Base-by-base conservation (phyloP, 2,329 filamentous ascomycete species). In the Trichoderma sp. region DNA sequence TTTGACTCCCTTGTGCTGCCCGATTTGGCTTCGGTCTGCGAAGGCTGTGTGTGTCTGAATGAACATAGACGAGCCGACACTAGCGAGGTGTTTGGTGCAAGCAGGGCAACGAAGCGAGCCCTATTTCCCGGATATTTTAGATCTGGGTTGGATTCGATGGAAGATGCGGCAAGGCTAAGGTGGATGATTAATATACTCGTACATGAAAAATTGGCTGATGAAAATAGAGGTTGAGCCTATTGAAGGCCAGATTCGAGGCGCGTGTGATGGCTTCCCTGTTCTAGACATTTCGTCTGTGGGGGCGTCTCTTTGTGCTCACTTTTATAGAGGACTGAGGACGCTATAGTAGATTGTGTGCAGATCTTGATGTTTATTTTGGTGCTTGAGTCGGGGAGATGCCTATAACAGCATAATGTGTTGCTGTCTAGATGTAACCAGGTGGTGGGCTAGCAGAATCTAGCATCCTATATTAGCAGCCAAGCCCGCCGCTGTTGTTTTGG, bases 21-120 rank as follows among this genome's bases (percentile, higher is more conserved):
- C 13, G 6, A 68, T 73, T 68, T 47, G 69, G 68, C 43, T 47
- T 73, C 71, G 71, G 71, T 73, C 63, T 39, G 39, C 11, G 57
- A 53, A 53, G 5, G 11, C 15, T 20, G 13, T n/a, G 20, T 43
- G 32, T 43, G 32, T 43, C 61, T 64, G 32, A 26, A 53, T 36
- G 15, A 50, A 58, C 50, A 12, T 50, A 50, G 39, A 7, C 26
- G 8, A 61, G 30, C 36, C 55, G 66, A 43, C 57, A 53, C 30
- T 34, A 61, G 28, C 13, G 13, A 8, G 2, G 36, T 12, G 13
- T 43, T 23, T n/a, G 8, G 13, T 34, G 55, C 15, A 68, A 5
- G 34, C 53, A n/a, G 32, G 34, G 32, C 32, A 32, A 26, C n/a
- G 26, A 47, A 47, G 17, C 17, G 26, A 30, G 50, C 50, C 64